Conservation (phyloP, 176 grass and related monocot species). For the Rhynchospora tenuis region DNA sequence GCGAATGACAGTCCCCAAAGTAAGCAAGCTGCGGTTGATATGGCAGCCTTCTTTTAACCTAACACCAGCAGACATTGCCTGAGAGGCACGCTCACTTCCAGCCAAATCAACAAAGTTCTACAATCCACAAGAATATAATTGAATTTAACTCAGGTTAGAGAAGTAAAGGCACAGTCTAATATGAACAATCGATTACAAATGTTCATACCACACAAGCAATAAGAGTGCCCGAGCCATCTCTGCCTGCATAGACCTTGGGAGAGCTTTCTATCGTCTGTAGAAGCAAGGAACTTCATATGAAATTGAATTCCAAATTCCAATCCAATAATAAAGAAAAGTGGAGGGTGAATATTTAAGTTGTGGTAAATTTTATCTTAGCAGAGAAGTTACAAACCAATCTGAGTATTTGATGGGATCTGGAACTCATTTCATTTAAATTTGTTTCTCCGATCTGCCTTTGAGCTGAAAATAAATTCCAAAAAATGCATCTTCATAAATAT, state of each 20-base stretch:
- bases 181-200: background rate
- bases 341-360: constrained; percentile 2
- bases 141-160: background rate
- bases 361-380: background rate
- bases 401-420: constrained; percentile 95
- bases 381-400: constrained; percentile 47
- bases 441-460: constrained; percentile 91
- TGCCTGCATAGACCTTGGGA: constrained; percentile 38
- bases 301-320: background rate
- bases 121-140: background rate
- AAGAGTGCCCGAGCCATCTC: constrained; percentile 58
- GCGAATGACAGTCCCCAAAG: constrained; percentile 89
- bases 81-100: constrained; percentile 89
- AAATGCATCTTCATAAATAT: constrained; percentile 8
- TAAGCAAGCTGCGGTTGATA: constrained; percentile 87
- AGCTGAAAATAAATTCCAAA: constrained; percentile 32
- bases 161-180: background rate
- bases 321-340: constrained; percentile 10
- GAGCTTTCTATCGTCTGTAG: constrained; percentile 71
- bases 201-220: constrained; percentile 65
- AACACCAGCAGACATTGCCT: constrained; percentile 49
- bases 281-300: background rate
- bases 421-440: constrained; percentile 70
- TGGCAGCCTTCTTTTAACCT: constrained; percentile 93
- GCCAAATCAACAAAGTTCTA: constrained; percentile 97